These are phyloP conservation scores for Sporopachydermia cereana DNA, from an alignment of 1,139 yeast genomes.

Conservation along the genomic window DNA sequence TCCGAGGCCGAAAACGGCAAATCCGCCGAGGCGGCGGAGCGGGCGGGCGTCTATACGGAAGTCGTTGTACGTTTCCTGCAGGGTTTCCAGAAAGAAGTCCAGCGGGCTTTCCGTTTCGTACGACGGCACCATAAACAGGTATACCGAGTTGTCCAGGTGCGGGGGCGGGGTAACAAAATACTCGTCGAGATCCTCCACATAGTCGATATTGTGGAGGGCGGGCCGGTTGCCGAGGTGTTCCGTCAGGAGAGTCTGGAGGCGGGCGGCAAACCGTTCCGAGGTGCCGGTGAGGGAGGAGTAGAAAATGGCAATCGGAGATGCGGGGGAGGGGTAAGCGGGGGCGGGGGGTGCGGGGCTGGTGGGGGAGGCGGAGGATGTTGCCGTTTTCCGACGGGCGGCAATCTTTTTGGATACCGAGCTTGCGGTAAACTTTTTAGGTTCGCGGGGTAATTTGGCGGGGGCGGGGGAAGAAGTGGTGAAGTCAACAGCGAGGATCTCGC, in stretches of 20 bases:
- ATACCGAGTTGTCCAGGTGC: slow-evolving; percentile 36
- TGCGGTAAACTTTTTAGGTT: not conserved
- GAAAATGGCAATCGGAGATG: slow-evolving; percentile 38
- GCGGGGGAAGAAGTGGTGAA: too few species aligned
- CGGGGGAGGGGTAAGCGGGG: too few species aligned
- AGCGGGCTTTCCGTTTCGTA: slow-evolving; percentile 89
- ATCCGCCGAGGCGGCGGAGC: slow-evolving; percentile 52
- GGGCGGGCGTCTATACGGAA: slow-evolving; percentile 81
- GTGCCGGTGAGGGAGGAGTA: slow-evolving; percentile 83
- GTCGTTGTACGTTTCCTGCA: slow-evolving; percentile 73
- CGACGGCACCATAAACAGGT: slow-evolving; percentile 72
- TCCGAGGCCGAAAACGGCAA: slow-evolving; percentile 79
- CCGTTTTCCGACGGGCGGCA: not conserved
- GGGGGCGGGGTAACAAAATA: slow-evolving; percentile 59
- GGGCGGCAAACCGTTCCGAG: slow-evolving; percentile 55
- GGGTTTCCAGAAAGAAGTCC: slow-evolving; percentile 73
- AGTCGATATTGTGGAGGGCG: slow-evolving; percentile 57
- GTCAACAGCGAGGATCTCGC: too few species aligned
- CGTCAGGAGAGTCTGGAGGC: slow-evolving; percentile 20
- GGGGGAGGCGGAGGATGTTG: not conserved
- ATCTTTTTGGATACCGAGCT: not conserved
- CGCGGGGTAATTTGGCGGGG: too few species aligned
- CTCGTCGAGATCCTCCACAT: slow-evolving; percentile 74
- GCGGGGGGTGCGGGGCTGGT: too few species aligned
- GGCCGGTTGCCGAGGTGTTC: slow-evolving; percentile 31